Conservation (phyloP, 2,329 filamentous ascomycete genomes). For the Monilinia fructigena region DNA sequence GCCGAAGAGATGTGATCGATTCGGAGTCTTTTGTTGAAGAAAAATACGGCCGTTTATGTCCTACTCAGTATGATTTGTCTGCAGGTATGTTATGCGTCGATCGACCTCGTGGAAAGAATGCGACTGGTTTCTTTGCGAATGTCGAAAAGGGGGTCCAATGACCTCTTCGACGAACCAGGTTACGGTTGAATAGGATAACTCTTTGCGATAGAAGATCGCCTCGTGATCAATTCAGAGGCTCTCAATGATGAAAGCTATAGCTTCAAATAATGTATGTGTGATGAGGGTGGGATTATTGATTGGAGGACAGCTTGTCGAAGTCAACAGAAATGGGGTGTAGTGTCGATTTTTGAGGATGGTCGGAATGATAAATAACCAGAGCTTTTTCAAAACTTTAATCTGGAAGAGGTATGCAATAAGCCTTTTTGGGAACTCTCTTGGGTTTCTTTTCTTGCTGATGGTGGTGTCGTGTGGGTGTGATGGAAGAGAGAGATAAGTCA, state of each 20-base stretch:
- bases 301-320: slow-evolving; percentile 24
- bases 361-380: slow-evolving; percentile 12
- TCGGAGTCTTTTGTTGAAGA: slow-evolving; percentile 20
- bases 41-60: slow-evolving; percentile 24
- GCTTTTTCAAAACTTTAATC: not conserved
- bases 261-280: slow-evolving; percentile 27
- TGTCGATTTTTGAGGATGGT: slow-evolving; percentile 9
- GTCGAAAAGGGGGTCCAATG: slow-evolving; percentile 39
- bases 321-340: slow-evolving; percentile 21
- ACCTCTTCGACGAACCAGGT: slow-evolving; percentile 34
- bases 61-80: slow-evolving; percentile 27
- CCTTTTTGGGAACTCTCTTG: not conserved
- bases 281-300: slow-evolving; percentile 25
- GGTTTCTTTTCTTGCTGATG: slow-evolving; percentile 13
- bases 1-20: slow-evolving; percentile 25
- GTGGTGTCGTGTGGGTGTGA: not conserved
- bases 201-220: slow-evolving; percentile 21
- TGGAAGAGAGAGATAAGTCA: slow-evolving; percentile 6
- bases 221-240: slow-evolving; percentile 34
- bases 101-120: slow-evolving; percentile 34
- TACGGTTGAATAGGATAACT: slow-evolving; percentile 14
- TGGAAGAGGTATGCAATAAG: slow-evolving; percentile 11
- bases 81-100: slow-evolving; percentile 40
- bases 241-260: slow-evolving; percentile 24
- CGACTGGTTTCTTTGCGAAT: slow-evolving; percentile 31